Percentiles rank a stretch among this genome's conserved stretches.
Evolutionary conservation across 257 asterid species (phyloP).

Genomic region (Fraxinus cuspidata): DNA sequence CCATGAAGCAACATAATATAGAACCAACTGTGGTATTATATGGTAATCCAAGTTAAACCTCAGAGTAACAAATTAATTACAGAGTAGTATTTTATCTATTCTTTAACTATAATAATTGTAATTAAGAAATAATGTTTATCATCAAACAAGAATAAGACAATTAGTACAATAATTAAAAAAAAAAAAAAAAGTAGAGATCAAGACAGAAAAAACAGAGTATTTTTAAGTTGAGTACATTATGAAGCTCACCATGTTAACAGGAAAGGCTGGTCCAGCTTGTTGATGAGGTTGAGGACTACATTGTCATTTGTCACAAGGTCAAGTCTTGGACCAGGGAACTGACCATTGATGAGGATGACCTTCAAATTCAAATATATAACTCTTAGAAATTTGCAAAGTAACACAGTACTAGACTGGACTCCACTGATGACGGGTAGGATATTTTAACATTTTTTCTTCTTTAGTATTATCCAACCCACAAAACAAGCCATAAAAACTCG

Average conservation of each 20-base stretch:
- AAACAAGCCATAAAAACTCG: neutral
- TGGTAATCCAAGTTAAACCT: neutral
- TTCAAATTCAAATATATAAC: constrained; percentile 36
- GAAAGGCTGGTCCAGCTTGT: constrained; percentile 82
- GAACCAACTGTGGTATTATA: neutral
- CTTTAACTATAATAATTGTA: too few relatives aligned
- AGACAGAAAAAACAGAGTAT: constrained; percentile 5
- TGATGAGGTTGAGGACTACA: constrained; percentile 68
- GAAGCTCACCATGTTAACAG: constrained; percentile 81
- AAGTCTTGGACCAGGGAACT: constrained; percentile 91
- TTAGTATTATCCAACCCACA: neutral
- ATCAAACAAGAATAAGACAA: too few relatives aligned
- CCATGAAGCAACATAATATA: neutral
- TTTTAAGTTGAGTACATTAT: neutral
- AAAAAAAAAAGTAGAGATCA: too few relatives aligned
- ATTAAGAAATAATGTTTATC: too few relatives aligned
- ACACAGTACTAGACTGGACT: neutral
- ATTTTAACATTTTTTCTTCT: neutral
- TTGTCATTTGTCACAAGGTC: constrained; percentile 89
- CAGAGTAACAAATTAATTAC: neutral
- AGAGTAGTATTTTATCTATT: neutral
- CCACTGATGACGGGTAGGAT: neutral
- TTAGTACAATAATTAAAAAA: too few relatives aligned
- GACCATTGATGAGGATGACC: constrained; percentile 92
- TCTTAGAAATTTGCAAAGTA: neutral